A percentile compares a stretch with the other conserved stretches of the same genome.
These are phyloP conservation scores for Candida taoyuanica DNA, from an alignment of 805 yeast species.

Conservation along the genomic window DNA sequence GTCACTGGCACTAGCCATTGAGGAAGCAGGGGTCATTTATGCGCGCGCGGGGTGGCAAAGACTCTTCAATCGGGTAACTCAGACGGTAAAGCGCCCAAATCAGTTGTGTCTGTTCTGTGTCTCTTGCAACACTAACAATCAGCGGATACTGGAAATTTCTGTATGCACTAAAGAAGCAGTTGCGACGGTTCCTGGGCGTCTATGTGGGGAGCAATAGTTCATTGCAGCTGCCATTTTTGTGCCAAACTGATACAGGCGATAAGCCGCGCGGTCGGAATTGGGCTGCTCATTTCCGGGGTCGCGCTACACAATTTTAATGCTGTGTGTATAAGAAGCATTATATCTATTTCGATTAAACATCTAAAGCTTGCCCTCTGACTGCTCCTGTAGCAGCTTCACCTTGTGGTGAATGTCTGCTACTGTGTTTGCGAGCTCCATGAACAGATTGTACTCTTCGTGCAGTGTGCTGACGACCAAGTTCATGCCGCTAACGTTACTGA, in stretches of 20 bases:
- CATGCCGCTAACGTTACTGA: constrained; percentile 38
- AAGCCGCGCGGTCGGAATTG: constrained; percentile 2
- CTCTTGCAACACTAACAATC: not conserved
- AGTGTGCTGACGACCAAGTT: constrained; percentile 56
- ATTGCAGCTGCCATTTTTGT: constrained; percentile 7
- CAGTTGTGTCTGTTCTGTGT: too few relatives aligned
- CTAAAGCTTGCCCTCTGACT: constrained; percentile 14
- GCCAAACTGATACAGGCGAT: constrained; percentile 8
- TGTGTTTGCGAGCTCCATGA: constrained; percentile 71
- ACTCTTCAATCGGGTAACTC: not conserved
- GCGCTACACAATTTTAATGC: not conserved
- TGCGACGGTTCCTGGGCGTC: too few relatives aligned
- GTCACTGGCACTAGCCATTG: not conserved
- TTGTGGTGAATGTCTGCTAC: constrained; percentile 66
- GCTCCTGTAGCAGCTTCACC: constrained; percentile 31
- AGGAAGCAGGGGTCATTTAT: too few relatives aligned
- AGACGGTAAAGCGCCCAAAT: not conserved
- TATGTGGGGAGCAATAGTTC: constrained; percentile 7
- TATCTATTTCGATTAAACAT: not conserved
- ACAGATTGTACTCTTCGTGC: constrained; percentile 61
- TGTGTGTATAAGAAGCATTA: not conserved
- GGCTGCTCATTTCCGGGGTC: not conserved
- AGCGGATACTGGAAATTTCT: too few relatives aligned
- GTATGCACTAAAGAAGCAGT: too few relatives aligned
- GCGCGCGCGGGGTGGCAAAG: too few relatives aligned